Base-by-base conservation (phyloP, 768 basidiomycete genomes). In the Podaxis sp. region DNA sequence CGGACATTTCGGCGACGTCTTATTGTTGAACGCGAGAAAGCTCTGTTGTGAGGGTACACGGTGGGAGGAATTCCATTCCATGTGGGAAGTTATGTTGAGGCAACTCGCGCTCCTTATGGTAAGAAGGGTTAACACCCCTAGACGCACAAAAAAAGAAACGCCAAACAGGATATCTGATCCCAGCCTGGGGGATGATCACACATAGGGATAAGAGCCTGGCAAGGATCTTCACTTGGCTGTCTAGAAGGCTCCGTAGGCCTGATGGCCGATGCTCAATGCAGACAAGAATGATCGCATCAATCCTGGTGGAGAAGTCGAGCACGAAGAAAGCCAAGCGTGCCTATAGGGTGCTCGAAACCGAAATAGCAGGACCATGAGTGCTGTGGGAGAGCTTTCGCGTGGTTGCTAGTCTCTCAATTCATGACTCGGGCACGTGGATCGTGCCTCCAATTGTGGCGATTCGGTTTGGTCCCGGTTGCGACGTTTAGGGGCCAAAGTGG, bases 101-200 rank as follows among this genome's bases (percentile, higher is more conserved):
- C 40, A 24, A 55, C 40, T 42, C 3, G 26, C 28, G 15, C 30
- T 33, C 58, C 36, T 51, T 38, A 24, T 51, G 46, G 17, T 38
- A 26, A 51, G 24, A 48, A 44, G 28, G 42, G 44, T 19, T 22
- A 33, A 15, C 46, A 36, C 7, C 49, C 58, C 46, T 39, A 19
- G 12, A 52, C 51, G 44, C 30, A 51, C 46, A 51, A 59, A 59
- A 59, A 36, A 51, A 59, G 58, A 38, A 59, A 59, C 22, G 58
- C 58, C 48, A 59, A 59, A 59, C 58, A 51, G 22, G 58, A 59
- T 33, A 42, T 26, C 9, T 5, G 58, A 49, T 51, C 51, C 58
- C 58, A 38, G 52, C 15, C 57, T 36, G 36, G 58, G 53, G 58
- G 11, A 40, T 8, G 49, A 22, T 59, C 17, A 38, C 46, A 51